Percentiles rank a stretch among this genome's conserved stretches.
Evolutionary conservation across 176 grass and related monocot genomes (phyloP).

Genomic region (Otatea glauca): DNA sequence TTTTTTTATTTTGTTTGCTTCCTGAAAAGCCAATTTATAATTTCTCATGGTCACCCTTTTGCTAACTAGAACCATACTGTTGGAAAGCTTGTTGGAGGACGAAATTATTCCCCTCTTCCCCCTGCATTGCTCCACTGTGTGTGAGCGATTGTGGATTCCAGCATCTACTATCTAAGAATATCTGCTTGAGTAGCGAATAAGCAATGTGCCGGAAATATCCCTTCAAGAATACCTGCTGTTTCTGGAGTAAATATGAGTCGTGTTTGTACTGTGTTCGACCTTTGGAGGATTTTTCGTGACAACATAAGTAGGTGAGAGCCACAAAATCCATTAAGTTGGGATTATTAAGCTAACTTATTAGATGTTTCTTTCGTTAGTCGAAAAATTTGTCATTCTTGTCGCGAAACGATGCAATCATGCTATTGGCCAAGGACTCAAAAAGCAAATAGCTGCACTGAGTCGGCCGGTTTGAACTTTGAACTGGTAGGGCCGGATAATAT

Average conservation of each 20-base stretch:
- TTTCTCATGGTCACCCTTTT: not conserved
- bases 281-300: not conserved
- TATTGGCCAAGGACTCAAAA: not conserved
- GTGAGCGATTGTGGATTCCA: conserved; percentile 12
- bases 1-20: not conserved
- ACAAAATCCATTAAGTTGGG: not conserved
- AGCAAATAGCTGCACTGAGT: not conserved
- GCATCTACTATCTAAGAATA: conserved; percentile 32
- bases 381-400: not conserved
- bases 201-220: conserved; percentile 8
- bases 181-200: conserved; percentile 21
- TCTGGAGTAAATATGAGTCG: not conserved
- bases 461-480: not conserved
- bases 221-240: not conserved
- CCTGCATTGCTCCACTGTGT: not conserved
- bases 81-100: not conserved
- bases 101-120: not conserved
- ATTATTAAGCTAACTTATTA: not conserved
- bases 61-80: not conserved
- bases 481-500: not conserved
- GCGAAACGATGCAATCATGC: not conserved
- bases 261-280: not conserved
- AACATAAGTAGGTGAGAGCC: not conserved
- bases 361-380: not conserved
- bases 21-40: not conserved